Base-by-base conservation (phyloP, 2,329 filamentous ascomycete genomes). In the Pseudocercospora macadamiae region DNA sequence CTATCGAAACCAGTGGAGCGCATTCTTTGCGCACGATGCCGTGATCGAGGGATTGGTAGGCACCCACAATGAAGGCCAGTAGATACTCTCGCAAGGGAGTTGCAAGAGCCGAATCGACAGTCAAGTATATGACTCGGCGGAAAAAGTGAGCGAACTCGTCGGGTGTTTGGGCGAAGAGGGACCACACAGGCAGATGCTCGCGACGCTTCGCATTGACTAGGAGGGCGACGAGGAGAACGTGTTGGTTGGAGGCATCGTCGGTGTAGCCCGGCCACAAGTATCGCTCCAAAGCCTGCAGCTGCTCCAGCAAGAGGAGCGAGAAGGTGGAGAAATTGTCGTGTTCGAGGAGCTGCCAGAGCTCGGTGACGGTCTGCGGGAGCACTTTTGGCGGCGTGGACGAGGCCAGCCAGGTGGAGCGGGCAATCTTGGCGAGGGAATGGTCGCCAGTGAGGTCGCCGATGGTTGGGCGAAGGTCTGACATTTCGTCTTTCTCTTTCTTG, bases 211-310 rank as follows among this genome's bases (percentile, higher is more conserved):
- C 87, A 74, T 93, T 96, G 63, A 90, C 84, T 69, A 99, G 87
- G 63, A 97, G 76, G 14, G 89, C 89, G 70, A 97, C 86, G 62
- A 99, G 81, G 30, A 97, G 80, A 54, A 97, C 89, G 74, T 99
- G 93, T 70, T 92, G 88, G 74, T 99, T 96, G 28, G 93, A 96
- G 3, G 91, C 86, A 69, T 95, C 87, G 14, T 72, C 65, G 10
- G 84, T 87, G 73, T 96, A 99, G 52, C 89, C 91, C 45, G 95
- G 95, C 95, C 95, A 99, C 25, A 99, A 83, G 72, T 96, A 97
- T 71, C 91, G 89, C 75, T 99, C 95, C 59, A 99, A 77, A 39
- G 93, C 86, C 78, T 97, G 95, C 68, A 97, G 77, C 67, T 92
- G 93, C 76, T 99, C 95, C 55, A 99, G 82, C 23, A 90, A 84